A percentile compares a stretch with the other conserved stretches of the same genome.
phyloP scores from a whole-genome alignment of 1,139 yeast species.

The Yamadazyma buinensis region DNA sequence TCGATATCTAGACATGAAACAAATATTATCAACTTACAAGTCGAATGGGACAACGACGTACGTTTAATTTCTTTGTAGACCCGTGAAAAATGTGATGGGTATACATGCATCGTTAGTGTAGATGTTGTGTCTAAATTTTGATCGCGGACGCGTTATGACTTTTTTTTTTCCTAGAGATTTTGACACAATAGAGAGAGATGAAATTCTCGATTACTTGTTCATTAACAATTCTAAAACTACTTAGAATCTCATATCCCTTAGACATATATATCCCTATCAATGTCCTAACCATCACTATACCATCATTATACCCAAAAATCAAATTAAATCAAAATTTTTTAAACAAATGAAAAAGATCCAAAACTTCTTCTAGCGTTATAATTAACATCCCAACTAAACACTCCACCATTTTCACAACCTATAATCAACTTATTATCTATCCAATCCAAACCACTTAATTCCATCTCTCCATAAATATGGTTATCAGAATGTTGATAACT shows the following conservation, averaged over 20 bases:
- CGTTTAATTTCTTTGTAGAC: conserved; percentile 59
- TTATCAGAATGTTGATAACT: conserved; percentile 27
- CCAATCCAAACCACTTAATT: conserved; percentile 42
- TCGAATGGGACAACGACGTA: conserved; percentile 75
- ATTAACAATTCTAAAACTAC: too few relatives aligned
- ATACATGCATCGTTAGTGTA: conserved; percentile 50
- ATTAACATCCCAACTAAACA: conserved; percentile 43
- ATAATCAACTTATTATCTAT: conserved; percentile 31
- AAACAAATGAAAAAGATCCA: conserved; percentile 21
- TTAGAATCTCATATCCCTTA: too few relatives aligned
- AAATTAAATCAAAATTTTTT: too few relatives aligned
- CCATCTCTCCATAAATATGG: conserved; percentile 47
- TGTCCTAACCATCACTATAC: too few relatives aligned
- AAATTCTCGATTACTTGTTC: neutral
- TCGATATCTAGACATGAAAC: conserved; percentile 91
- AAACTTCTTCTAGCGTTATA: conserved; percentile 38
- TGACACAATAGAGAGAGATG: neutral
- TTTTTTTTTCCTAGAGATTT: neutral
- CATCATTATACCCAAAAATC: too few relatives aligned
- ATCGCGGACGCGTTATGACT: neutral
- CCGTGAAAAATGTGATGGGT: conserved; percentile 55
- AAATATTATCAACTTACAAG: conserved; percentile 83
- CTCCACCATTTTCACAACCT: conserved; percentile 44
- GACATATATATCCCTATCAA: too few relatives aligned
- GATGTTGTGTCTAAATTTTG: too few relatives aligned